A percentile compares a stretch with the other conserved stretches of the same genome.
These are phyloP conservation scores for Chaetomium cochliodes DNA, from an alignment of 495 filamentous ascomycete species.

Conservation along the genomic window DNA sequence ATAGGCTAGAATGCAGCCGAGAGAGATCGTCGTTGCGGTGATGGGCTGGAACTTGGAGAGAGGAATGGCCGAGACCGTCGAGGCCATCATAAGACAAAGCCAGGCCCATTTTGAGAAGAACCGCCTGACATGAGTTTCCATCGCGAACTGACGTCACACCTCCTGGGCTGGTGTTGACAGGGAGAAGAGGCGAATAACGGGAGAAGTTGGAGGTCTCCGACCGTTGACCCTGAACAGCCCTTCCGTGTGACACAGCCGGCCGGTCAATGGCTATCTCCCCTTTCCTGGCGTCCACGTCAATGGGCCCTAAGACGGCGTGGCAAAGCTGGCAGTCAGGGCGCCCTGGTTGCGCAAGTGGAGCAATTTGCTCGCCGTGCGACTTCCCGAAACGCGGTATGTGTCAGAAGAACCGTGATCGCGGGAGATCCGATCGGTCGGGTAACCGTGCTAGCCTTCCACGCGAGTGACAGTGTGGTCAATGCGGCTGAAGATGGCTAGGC, in stretches of 20 bases:
- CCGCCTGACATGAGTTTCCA: slow-evolving; percentile 1
- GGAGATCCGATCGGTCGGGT: slow-evolving; percentile 23
- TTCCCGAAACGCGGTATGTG: slow-evolving; percentile 27
- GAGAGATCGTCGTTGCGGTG: slow-evolving; percentile 37
- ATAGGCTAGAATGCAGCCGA: slow-evolving; percentile 43
- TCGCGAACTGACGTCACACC: slow-evolving; percentile 27
- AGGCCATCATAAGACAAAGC: slow-evolving; percentile 35
- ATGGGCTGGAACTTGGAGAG: slow-evolving; percentile 43
- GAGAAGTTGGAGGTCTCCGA: not conserved
- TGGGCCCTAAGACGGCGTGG: not conserved
- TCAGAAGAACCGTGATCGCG: slow-evolving; percentile 23
- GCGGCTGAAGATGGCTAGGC: slow-evolving; percentile 11
- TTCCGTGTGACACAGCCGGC: slow-evolving; percentile 5
- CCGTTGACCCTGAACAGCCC: slow-evolving; percentile 1
- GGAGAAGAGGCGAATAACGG: not conserved
- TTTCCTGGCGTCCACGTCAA: not conserved
- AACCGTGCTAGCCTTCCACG: not conserved
- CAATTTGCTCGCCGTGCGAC: slow-evolving; percentile 13
- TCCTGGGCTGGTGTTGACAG: slow-evolving; percentile 20
- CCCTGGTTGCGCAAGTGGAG: slow-evolving; percentile 13
- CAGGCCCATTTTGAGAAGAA: slow-evolving; percentile 23
- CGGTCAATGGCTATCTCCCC: not conserved
- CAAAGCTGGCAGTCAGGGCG: slow-evolving; percentile 4
- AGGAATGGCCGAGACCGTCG: slow-evolving; percentile 41
- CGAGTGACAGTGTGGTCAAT: slow-evolving; percentile 18